Conservation (phyloP, 2,329 filamentous ascomycete genomes). For the Trichothecium roseum region DNA sequence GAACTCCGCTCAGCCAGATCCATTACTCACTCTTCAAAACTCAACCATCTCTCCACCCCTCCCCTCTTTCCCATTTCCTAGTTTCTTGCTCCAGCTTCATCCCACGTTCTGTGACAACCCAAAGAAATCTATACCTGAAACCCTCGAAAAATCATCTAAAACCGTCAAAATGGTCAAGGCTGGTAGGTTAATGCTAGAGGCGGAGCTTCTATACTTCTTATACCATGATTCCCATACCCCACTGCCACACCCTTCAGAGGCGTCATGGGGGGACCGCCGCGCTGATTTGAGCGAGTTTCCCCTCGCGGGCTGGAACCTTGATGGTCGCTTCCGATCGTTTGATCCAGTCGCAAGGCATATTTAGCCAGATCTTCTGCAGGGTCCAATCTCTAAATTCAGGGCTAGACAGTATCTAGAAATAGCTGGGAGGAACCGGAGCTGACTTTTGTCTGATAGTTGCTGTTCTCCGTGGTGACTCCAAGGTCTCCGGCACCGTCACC, state of each 20-base stretch:
- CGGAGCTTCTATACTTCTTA: conserved; percentile 13
- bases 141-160: conserved; percentile 19
- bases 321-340: conserved; percentile 1
- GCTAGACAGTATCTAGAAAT: too few relatives aligned
- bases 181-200: conserved; percentile 49
- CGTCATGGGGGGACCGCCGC: conserved; percentile 22
- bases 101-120: too few relatives aligned
- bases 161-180: conserved; percentile 95
- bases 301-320: conserved; percentile 8
- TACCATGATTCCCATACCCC: conserved; percentile 9
- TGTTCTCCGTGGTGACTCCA: conserved; percentile 96
- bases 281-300: conserved; percentile 52
- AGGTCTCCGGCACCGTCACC: conserved; percentile 83
- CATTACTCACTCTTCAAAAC: too few relatives aligned
- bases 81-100: neutral
- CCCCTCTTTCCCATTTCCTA: too few relatives aligned
- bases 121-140: neutral
- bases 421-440: conserved; percentile 6
- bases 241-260: neutral
- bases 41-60: too few relatives aligned
- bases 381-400: neutral
- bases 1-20: too few relatives aligned
- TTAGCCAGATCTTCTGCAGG: neutral
- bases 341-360: neutral
- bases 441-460: conserved; percentile 52